Base-by-base conservation (phyloP, 768 basidiomycete species). In the Panus rudis region DNA sequence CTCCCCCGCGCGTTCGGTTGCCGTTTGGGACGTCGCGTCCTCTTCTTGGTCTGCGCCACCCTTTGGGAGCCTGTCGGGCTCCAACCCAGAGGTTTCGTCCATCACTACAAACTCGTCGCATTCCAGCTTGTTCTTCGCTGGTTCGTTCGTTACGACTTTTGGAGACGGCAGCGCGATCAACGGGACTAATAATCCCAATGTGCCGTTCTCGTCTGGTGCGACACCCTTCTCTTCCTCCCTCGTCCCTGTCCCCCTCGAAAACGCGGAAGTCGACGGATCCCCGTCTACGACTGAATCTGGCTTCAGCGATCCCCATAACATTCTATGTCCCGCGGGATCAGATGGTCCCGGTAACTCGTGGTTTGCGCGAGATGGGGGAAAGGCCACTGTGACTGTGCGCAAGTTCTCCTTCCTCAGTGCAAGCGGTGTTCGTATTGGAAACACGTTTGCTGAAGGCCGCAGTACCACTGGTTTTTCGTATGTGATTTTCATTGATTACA, bases 181-280 rank as follows among this genome's bases (percentile, higher is more conserved):
- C 56, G 73, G 74, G 48, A 80, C 81, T 31, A 84, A 84, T 57
- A 92, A 91, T 57, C 89, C 89, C 10, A 92, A 85, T 46, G 81
- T 92, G 3, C 89, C 89, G 11, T 81, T 78, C 53, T 92, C 91
- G 17, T 59, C 78, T 2, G 81, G 86, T 21, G 87, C 90, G 12
- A 83, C 87, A 0, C 85, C 87, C 0, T 91, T 88, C 59, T 86
- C 92, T 4, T 87, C 88, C 2, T 93, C 91, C 8, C 79, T 96
- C 38, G 90, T 92, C 27, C 86, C 88, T 14, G 67, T 92, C 25
- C 79, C 86, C 24, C 64, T 92, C 14, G 61, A 71, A 48, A 71
- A 71, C 16, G 78, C 81, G n/a, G 58, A 70, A 35, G 58, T 75
- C 14, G 63, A 78, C 41, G 80, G 74, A 14, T 76, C 75, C 2